Evolutionary conservation across 257 asterid genomes (phyloP).

Genomic region (Galeopsis tetrahit): DNA sequence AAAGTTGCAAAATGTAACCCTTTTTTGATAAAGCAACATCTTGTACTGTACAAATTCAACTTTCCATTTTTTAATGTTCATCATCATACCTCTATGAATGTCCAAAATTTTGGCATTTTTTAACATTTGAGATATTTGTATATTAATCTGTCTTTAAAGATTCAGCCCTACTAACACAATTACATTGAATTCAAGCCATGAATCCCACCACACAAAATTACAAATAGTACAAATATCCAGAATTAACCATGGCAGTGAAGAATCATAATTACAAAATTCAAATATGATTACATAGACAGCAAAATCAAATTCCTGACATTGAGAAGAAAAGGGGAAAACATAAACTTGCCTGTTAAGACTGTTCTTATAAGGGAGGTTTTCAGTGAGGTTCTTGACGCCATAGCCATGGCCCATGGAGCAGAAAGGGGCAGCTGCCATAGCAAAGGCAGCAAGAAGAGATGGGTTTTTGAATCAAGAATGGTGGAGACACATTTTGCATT

Average conservation of each 20-base stretch:
- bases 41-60: constrained; percentile 11
- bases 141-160: neutral
- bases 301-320: constrained; percentile 1
- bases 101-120: neutral
- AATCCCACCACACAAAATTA: neutral
- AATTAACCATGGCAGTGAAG: neutral
- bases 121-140: neutral
- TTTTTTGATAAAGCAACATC: neutral
- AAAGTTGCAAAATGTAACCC: neutral
- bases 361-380: constrained; percentile 29
- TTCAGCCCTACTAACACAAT: neutral
- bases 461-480: constrained; percentile 15
- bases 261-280: neutral
- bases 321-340: neutral
- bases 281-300: neutral
- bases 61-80: neutral
- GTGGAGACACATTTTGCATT: neutral
- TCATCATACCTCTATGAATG: neutral
- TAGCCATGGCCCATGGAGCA: constrained; percentile 42
- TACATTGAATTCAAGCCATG: neutral
- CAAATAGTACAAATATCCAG: neutral
- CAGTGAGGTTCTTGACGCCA: constrained; percentile 38
- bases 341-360: constrained; percentile 42
- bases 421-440: constrained; percentile 50
- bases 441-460: neutral